phyloP scores from a whole-genome alignment of 2,329 filamentous ascomycete genomes.

The Cercospora sp. region DNA sequence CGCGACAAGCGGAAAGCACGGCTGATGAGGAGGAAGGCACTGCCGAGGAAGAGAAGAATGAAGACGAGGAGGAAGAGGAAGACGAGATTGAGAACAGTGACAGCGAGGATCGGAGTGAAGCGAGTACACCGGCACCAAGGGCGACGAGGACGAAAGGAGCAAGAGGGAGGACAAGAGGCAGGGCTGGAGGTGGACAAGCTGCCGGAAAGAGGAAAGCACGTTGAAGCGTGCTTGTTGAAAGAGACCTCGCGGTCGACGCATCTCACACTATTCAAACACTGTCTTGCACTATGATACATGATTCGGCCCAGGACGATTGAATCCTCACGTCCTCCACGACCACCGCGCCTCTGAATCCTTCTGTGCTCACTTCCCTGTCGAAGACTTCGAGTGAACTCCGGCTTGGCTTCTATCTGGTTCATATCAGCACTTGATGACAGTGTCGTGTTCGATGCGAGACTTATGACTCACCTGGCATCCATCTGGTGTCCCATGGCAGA shows the following conservation, averaged over 20 bases:
- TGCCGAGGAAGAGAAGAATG: slow-evolving; percentile 30
- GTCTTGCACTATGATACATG: not conserved
- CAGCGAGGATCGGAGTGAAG: slow-evolving; percentile 25
- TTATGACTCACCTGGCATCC: not conserved
- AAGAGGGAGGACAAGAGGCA: slow-evolving; percentile 1
- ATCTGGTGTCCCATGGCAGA: not conserved
- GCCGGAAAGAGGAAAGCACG: slow-evolving; percentile 1
- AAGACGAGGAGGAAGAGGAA: slow-evolving; percentile 29
- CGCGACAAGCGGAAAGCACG: slow-evolving; percentile 33
- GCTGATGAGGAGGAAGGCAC: slow-evolving; percentile 31
- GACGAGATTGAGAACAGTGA: slow-evolving; percentile 29
- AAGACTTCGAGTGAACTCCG: not conserved
- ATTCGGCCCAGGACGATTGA: not conserved
- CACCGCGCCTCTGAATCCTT: not conserved
- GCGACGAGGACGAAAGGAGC: slow-evolving; percentile 15
- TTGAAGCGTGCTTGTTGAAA: not conserved
- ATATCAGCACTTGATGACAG: not conserved
- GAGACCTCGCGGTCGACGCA: not conserved
- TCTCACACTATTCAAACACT: not conserved
- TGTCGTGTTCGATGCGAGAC: not conserved
- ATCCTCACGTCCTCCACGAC: not conserved
- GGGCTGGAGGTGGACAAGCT: slow-evolving; percentile 1
- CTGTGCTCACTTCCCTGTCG: not conserved
- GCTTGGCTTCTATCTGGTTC: not conserved
- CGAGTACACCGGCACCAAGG: slow-evolving; percentile 21